These are phyloP conservation scores for Nannizzia gypsea DNA, from an alignment of 2,329 filamentous ascomycete genomes.

Conservation along the genomic window DNA sequence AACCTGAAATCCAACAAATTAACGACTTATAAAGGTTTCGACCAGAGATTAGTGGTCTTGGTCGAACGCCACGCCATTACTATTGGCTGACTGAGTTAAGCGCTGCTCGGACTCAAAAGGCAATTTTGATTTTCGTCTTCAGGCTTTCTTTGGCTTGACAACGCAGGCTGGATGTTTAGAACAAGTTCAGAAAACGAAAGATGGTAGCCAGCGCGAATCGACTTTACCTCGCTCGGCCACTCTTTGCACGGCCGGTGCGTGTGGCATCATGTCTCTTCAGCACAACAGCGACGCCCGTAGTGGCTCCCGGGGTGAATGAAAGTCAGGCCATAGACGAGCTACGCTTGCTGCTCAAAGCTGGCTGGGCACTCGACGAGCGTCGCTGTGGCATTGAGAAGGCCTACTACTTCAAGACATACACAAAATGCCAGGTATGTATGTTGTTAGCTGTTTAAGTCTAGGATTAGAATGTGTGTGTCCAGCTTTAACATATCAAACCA, in stretches of 20 bases:
- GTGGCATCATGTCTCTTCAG: not conserved
- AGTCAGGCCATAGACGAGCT: not conserved
- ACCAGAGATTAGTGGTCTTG: too few species aligned
- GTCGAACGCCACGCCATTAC: too few species aligned
- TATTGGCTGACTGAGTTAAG: too few species aligned
- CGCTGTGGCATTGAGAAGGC: conserved; percentile 2
- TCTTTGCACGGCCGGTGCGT: not conserved
- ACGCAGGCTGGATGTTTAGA: too few species aligned
- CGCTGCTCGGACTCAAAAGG: too few species aligned
- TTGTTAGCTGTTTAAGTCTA: not conserved
- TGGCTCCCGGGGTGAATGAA: not conserved
- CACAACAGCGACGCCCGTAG: not conserved
- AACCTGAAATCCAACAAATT: too few species aligned
- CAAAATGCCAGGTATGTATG: conserved; percentile 2
- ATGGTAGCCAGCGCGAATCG: not conserved
- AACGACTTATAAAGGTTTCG: too few species aligned
- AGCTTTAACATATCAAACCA: not conserved
- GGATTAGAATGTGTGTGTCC: not conserved
- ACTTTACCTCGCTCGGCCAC: not conserved
- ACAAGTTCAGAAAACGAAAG: not conserved
- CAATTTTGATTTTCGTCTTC: too few species aligned
- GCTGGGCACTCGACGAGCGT: not conserved
- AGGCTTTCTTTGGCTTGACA: too few species aligned
- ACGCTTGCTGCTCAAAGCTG: not conserved
- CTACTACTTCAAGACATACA: conserved; percentile 10